Percentiles rank a stretch among this genome's conserved stretches.
Conservation (phyloP, 148 eudicot genomes). For the Fagopyrum esculentum region DNA sequence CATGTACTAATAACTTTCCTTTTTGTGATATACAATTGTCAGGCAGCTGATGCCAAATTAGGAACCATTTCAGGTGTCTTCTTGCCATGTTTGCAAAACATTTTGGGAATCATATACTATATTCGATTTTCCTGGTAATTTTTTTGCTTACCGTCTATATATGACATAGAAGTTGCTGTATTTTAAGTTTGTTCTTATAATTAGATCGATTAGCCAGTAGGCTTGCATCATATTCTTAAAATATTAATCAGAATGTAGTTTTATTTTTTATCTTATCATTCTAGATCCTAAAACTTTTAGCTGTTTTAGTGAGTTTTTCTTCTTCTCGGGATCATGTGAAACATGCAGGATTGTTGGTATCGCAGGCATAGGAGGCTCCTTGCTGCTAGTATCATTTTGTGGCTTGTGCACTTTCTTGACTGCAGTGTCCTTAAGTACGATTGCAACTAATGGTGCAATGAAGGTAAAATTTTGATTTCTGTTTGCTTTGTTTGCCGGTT, state of each 20-base stretch:
- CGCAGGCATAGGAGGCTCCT: conserved; percentile 88
- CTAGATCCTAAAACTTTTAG: background rate
- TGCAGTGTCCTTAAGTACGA: conserved; percentile 84
- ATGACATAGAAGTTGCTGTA: background rate
- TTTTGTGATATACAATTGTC: conserved; percentile 14
- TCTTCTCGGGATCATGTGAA: conserved; percentile 13
- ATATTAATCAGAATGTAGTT: background rate
- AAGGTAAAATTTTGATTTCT: conserved; percentile 39
- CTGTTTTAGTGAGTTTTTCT: background rate
- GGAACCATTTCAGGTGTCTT: conserved; percentile 98
- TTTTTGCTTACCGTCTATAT: background rate
- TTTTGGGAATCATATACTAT: conserved; percentile 91
- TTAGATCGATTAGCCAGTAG: background rate
- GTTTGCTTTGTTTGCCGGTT: background rate
- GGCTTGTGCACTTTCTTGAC: conserved; percentile 94
- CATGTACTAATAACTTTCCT: background rate
- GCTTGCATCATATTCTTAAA: background rate
- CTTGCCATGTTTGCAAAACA: conserved; percentile 92
- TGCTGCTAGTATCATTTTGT: conserved; percentile 77
- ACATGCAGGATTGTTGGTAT: conserved; percentile 94
- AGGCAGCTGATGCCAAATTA: conserved; percentile 49
- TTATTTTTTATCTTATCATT: background rate
- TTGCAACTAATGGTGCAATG: conserved; percentile 99
- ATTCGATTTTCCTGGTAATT: conserved; percentile 89
- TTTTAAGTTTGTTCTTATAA: background rate